Base-by-base conservation (phyloP, 176 grass and related monocot genomes). In the Alloteropsis semialata region DNA sequence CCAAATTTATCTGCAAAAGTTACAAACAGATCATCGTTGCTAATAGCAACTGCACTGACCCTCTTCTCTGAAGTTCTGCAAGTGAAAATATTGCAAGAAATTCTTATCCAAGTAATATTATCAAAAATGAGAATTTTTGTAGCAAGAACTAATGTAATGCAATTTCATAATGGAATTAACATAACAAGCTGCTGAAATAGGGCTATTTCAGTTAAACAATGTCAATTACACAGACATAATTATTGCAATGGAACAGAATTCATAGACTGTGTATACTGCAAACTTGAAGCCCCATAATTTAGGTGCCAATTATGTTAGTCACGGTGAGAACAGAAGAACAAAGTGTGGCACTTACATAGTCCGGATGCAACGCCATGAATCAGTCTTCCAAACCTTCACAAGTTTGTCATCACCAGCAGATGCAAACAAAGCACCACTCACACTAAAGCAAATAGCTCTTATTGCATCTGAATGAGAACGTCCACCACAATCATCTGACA, bases 1-100 rank as follows among this genome's bases (percentile, higher is more conserved):
- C 91, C 96, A 84, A 99, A 99, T 79, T 99, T 99, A 83, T 99
- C 96, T 1, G 93, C 93, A 86, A 92, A 99, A 77, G 91, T 77
- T 66, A 99, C 87, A 78, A 80, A 89, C 5, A 41, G 59, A 32
- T 81, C 89, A 81, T 90, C 65, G 10, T 66, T 78, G 79, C 89
- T 94, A 80, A 96, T 81, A 85, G 85, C 89, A 89, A 96, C 89
- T 80, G 91, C 83, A 38, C 91, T 94, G 27, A 96, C 93, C 82
- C 89, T 84, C 90, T 99, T 99, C 48, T 99, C 96, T 0, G 96
- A 89, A 78, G 42, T 86, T 79, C 93, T 99, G 89, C 74, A 88
- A 72, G 51, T 39, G n/a, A 41, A 75, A 67, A 64, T 12, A 85
- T 80, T 68, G 72, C 15, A 88, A 71, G 25, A 39, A 10, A 70